These are phyloP conservation scores for Pseudonitzschia pungens DNA, from an alignment of 108 stramenopile species.

Conservation along the genomic window DNA sequence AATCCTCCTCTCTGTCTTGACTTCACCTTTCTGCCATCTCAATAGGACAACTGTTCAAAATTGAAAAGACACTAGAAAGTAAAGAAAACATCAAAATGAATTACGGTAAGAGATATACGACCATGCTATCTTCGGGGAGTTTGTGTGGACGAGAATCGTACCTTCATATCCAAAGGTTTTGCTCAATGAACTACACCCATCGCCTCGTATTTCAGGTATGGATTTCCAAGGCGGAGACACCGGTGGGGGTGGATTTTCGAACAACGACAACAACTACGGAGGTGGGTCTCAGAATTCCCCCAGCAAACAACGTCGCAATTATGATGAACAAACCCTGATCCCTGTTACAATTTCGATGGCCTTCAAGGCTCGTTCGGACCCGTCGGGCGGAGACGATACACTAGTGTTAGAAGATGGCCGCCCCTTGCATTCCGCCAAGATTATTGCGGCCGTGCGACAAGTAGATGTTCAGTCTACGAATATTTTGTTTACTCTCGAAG, in stretches of 20 bases:
- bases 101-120: neutral
- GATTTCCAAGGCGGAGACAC: conserved; percentile 53
- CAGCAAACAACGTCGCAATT: conserved; percentile 46
- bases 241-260: conserved; percentile 20
- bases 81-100: neutral
- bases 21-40: too few relatives aligned
- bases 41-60: neutral
- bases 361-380: conserved; percentile 33
- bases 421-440: conserved; percentile 62
- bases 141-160: neutral
- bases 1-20: too few relatives aligned
- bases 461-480: conserved; percentile 58
- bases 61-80: neutral
- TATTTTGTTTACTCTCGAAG: conserved; percentile 69
- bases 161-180: neutral
- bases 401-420: conserved; percentile 66
- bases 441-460: conserved; percentile 68
- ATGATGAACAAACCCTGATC: conserved; percentile 81
- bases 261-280: conserved; percentile 21
- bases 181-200: neutral
- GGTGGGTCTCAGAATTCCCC: conserved; percentile 10
- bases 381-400: conserved; percentile 38
- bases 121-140: neutral
- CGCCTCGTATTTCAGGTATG: conserved; percentile 40
- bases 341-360: conserved; percentile 76